These are phyloP conservation scores for Tilletia setariae DNA, from an alignment of 1,284 basidiomycete genomes.

Conservation along the genomic window DNA sequence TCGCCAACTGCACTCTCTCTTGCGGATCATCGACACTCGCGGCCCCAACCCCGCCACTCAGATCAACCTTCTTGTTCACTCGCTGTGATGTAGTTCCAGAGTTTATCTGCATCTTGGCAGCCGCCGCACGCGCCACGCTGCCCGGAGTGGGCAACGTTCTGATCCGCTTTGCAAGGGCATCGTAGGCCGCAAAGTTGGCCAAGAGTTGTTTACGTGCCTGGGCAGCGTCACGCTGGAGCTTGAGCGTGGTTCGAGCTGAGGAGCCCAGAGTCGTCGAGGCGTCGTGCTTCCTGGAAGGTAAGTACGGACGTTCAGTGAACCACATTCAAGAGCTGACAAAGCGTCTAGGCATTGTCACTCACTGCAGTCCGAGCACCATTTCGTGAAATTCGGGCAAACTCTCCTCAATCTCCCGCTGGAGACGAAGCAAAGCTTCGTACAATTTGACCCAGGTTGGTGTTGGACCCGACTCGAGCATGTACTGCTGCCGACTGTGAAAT, in stretches of 20 bases:
- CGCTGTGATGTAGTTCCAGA: not conserved
- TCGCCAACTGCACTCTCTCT: conserved; percentile 75
- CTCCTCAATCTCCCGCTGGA: conserved; percentile 75
- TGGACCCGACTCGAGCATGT: conserved; percentile 66
- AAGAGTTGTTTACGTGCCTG: conserved; percentile 73
- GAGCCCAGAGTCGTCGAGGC: conserved; percentile 35
- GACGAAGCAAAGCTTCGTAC: conserved; percentile 64
- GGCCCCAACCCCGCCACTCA: conserved; percentile 15
- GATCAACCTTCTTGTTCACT: not conserved
- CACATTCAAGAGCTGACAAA: no score
- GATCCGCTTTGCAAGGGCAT: conserved; percentile 80
- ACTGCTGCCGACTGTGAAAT: conserved; percentile 66
- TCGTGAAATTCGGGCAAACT: conserved; percentile 71
- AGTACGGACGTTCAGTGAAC: not conserved
- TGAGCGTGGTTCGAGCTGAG: conserved; percentile 20
- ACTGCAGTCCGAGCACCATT: conserved; percentile 63
- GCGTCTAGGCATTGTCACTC: no score
- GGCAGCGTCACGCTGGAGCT: conserved; percentile 61
- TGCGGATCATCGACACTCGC: conserved; percentile 61
- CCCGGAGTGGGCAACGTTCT: conserved; percentile 62
- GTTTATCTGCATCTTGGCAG: not conserved
- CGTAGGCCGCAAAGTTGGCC: conserved; percentile 80
- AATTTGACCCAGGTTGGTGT: conserved; percentile 60
- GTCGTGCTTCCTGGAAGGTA: conserved; percentile 33
- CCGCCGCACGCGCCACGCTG: not conserved